phyloP scores from a whole-genome alignment of 768 basidiomycete genomes.

The Hemileccinum impolitum region DNA sequence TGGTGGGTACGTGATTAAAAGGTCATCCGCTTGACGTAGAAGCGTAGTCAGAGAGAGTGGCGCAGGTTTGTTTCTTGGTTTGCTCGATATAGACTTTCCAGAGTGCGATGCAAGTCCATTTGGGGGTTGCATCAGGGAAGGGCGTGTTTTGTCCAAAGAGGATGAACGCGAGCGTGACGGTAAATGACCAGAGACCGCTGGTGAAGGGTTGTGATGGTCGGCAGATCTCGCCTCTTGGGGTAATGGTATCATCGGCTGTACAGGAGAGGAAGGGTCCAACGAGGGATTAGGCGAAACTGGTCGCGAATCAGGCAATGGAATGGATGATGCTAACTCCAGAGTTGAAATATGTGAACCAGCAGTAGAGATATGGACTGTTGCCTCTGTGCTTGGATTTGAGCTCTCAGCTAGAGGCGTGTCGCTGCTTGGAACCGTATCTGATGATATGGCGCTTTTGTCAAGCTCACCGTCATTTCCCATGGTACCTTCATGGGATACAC shows the following conservation, averaged over 20 bases:
- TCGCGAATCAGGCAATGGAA: constrained; percentile 20
- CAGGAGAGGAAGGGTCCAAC: neutral
- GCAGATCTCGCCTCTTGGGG: neutral
- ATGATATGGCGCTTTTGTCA: neutral
- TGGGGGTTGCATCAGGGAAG: neutral
- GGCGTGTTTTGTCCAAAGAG: neutral
- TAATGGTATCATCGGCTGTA: neutral
- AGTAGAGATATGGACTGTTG: neutral
- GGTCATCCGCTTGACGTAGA: constrained; percentile 54
- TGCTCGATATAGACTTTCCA: constrained; percentile 5
- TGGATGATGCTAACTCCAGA: constrained; percentile 15
- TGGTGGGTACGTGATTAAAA: constrained; percentile 59
- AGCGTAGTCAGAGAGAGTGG: constrained; percentile 46
- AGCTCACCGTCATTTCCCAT: neutral
- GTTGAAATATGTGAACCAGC: neutral
- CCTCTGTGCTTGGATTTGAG: neutral
- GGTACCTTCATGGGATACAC: neutral
- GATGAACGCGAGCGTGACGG: constrained; percentile 6
- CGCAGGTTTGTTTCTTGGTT: constrained; percentile 18
- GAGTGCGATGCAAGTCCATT: constrained; percentile 1
- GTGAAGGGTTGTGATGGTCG: neutral
- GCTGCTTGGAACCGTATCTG: neutral
- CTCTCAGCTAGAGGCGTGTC: neutral
- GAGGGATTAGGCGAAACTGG: constrained; percentile 11
- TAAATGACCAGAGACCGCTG: neutral